Evolutionary conservation across 2,329 filamentous ascomycete genomes (phyloP).

Genomic region (Colletotrichum sp.): DNA sequence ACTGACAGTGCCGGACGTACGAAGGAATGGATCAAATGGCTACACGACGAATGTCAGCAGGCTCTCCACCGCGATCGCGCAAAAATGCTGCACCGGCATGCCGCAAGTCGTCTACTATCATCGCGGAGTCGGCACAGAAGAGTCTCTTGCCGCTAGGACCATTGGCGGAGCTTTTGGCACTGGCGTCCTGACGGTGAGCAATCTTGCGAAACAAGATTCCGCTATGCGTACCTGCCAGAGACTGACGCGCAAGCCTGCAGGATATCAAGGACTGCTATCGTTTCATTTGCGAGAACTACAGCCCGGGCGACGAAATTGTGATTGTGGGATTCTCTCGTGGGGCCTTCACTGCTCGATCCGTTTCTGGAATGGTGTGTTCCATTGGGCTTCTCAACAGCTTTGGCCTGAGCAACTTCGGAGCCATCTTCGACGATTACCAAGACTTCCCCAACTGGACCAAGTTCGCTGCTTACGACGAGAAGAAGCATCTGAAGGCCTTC

Average conservation of each 20-base stretch:
- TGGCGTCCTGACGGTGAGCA: constrained; percentile 24
- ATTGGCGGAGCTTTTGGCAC: constrained; percentile 29
- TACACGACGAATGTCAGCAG: constrained; percentile 36
- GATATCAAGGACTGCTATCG: constrained; percentile 40
- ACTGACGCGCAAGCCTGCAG: background rate
- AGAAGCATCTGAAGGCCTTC: background rate
- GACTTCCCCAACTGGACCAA: constrained; percentile 7
- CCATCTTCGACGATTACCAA: constrained; percentile 21
- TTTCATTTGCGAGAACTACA: constrained; percentile 41
- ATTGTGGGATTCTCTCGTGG: constrained; percentile 41
- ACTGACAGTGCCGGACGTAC: background rate
- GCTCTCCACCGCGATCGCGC: constrained; percentile 33
- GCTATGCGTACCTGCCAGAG: background rate
- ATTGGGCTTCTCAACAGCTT: constrained; percentile 19
- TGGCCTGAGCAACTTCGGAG: constrained; percentile 5
- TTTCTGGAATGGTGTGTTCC: constrained; percentile 29
- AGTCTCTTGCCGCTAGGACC: constrained; percentile 22
- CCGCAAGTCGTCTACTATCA: constrained; percentile 42
- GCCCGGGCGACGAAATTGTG: constrained; percentile 36
- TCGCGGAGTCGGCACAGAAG: constrained; percentile 36
- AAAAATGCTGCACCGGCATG: constrained; percentile 30
- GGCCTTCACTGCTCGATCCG: constrained; percentile 39
- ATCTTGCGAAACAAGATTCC: background rate
- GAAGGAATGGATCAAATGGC: background rate
- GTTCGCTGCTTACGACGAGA: background rate